Evolutionary conservation across 2,329 filamentous ascomycete genomes (phyloP).

Genomic region (Phialophora chinensis): DNA sequence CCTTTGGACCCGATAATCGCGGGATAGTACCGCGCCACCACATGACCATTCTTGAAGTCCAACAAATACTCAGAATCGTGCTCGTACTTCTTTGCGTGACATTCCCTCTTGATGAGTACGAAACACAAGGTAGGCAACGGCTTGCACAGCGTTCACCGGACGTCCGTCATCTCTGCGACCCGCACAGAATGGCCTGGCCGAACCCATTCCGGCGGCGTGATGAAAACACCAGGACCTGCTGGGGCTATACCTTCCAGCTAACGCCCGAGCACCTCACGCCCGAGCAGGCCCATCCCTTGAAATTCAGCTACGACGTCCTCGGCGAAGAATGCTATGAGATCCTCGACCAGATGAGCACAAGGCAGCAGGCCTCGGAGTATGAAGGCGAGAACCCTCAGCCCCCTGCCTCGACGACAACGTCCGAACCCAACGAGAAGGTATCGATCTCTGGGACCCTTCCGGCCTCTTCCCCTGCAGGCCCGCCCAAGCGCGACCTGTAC

Average conservation of each 20-base stretch:
- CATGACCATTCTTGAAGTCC: too few species aligned
- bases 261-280: slow-evolving; percentile 67
- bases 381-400: not conserved
- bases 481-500: slow-evolving; percentile 64
- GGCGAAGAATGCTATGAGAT: slow-evolving; percentile 69
- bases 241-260: slow-evolving; percentile 73
- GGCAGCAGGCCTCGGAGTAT: slow-evolving; percentile 59
- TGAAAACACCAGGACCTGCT: slow-evolving; percentile 49
- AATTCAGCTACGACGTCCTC: slow-evolving; percentile 71
- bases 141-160: too few species aligned
- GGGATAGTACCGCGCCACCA: too few species aligned
- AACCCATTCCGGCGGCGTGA: slow-evolving; percentile 42
- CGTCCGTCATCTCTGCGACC: too few species aligned
- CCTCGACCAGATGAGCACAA: slow-evolving; percentile 56
- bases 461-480: slow-evolving; percentile 8
- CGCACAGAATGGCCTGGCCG: slow-evolving; percentile 40
- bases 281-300: slow-evolving; percentile 65
- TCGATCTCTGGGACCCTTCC: not conserved
- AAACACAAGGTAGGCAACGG: too few species aligned
- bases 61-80: too few species aligned
- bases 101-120: too few species aligned
- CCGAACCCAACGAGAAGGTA: too few species aligned
- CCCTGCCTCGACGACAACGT: not conserved
- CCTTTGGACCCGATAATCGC: too few species aligned
- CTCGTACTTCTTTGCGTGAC: too few species aligned